phyloP scores from a whole-genome alignment of 2,329 filamentous ascomycete genomes.

The Pseudogymnoascus sp. region DNA sequence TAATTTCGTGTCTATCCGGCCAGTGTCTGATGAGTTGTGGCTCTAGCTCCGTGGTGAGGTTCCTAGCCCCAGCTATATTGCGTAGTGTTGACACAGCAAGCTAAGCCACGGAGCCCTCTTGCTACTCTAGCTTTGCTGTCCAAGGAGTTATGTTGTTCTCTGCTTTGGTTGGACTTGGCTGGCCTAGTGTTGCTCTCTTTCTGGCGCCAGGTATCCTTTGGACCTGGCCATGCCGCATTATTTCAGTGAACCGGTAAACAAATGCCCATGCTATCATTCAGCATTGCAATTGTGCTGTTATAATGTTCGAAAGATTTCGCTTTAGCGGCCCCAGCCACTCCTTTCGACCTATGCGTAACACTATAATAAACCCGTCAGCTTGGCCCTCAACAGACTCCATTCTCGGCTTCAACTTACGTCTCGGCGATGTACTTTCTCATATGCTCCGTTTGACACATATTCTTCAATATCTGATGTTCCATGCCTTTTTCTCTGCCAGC shows the following conservation, averaged over 20 bases:
- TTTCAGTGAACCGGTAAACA: conserved; percentile 36
- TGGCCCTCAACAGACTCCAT: not conserved
- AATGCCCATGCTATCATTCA: conserved; percentile 64
- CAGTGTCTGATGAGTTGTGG: not conserved
- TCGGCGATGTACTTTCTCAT: conserved; percentile 11
- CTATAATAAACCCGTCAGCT: conserved; percentile 11
- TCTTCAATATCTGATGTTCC: conserved; percentile 66
- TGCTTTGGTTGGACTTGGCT: not conserved
- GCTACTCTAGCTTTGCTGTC: not conserved
- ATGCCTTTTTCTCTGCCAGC: conserved; percentile 55
- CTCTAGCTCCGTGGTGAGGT: not conserved
- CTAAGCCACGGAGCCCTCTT: not conserved
- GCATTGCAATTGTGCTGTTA: conserved; percentile 60
- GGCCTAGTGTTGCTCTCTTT: not conserved
- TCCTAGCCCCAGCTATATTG: not conserved
- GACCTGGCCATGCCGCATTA: not conserved
- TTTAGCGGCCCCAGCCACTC: conserved; percentile 15
- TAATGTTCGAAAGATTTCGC: conserved; percentile 44
- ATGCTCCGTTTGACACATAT: conserved; percentile 44
- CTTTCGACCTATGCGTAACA: conserved; percentile 15
- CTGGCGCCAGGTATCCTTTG: not conserved
- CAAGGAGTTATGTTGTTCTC: not conserved
- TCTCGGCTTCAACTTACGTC: not conserved
- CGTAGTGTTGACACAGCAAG: not conserved
- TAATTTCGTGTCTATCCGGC: not conserved